Conservation (phyloP, 345 rosid species). For the Capsella bursapastoris region DNA sequence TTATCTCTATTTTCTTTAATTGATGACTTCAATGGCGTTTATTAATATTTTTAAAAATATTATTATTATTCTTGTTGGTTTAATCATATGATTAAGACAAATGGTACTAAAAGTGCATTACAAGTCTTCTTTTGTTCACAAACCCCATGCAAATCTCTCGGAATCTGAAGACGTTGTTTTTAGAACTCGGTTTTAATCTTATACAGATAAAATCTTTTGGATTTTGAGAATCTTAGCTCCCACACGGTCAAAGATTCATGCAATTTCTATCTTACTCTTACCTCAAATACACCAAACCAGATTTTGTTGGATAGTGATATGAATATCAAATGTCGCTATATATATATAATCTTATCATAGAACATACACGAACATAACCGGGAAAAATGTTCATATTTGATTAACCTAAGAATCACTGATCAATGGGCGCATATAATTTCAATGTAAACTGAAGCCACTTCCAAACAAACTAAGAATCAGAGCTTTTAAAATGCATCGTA, state of each 20-base stretch:
- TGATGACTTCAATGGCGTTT: neutral
- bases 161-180: conserved; percentile 17
- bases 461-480: neutral
- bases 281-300: conserved; percentile 41
- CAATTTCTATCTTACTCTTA: conserved; percentile 33
- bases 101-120: conserved; percentile 22
- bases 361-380: too few relatives aligned
- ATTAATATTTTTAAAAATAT: neutral
- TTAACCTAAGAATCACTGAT: neutral
- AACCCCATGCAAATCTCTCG: conserved; percentile 44
- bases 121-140: conserved; percentile 38
- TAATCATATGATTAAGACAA: conserved; percentile 21
- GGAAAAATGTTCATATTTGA: neutral
- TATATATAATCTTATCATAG: neutral
- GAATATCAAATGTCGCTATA: conserved; percentile 16
- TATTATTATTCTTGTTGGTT: neutral
- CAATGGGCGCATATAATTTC: neutral
- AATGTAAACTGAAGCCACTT: neutral
- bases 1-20: conserved; percentile 10
- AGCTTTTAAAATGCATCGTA: neutral
- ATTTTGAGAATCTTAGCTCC: conserved; percentile 41
- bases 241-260: conserved; percentile 42
- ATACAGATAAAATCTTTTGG: conserved; percentile 43
- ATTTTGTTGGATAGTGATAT: conserved; percentile 32
- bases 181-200: neutral